Conservation (phyloP, 352 stramenopile species). For the Pythium coloratum region DNA sequence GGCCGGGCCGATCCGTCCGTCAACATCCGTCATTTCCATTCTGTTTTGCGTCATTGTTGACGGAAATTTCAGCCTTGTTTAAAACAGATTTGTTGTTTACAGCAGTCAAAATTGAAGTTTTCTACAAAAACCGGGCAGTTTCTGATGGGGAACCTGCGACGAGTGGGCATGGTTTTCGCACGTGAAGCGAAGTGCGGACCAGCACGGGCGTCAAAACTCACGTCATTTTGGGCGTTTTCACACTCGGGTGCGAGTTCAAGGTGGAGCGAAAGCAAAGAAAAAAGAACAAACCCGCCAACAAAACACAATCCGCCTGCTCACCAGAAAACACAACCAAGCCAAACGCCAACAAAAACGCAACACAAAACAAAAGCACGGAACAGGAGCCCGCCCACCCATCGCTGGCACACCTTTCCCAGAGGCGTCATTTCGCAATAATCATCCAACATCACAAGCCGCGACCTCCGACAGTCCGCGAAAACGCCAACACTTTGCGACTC, state of each 20-base stretch:
- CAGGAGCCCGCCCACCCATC: not conserved
- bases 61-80: not conserved
- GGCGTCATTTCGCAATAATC: not conserved
- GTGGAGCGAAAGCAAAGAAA: not conserved
- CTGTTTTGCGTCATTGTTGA: conserved; percentile 6
- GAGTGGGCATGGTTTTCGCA: not conserved
- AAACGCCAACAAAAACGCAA: not conserved
- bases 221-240: not conserved
- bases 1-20: not conserved
- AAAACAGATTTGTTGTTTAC: not conserved
- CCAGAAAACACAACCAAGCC: not conserved
- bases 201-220: not conserved
- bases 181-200: conserved; percentile 3
- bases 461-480: not conserved
- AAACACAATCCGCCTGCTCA: not conserved
- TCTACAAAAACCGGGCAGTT: conserved; percentile 7
- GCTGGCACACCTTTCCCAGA: not conserved
- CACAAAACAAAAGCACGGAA: not conserved
- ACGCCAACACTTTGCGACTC: not conserved
- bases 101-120: not conserved
- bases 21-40: conserved; percentile 5
- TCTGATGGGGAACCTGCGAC: not conserved
- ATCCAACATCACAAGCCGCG: not conserved
- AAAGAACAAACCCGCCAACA: not conserved
- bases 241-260: not conserved